phyloP scores from a whole-genome alignment of 768 basidiomycete species.

The Leccinum rimulosum region DNA sequence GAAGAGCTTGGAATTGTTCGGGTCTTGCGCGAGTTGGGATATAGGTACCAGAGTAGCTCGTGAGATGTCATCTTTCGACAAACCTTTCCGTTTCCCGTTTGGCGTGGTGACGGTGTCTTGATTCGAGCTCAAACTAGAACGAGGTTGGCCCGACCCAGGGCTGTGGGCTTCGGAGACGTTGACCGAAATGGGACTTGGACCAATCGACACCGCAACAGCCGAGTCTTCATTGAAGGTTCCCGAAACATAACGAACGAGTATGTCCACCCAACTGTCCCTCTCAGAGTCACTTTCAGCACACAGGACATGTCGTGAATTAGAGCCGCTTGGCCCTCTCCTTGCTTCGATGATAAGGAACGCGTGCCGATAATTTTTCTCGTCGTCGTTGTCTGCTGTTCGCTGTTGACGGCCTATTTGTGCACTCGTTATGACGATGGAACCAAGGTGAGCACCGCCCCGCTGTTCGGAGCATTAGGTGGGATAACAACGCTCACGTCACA shows the following conservation, averaged over 20 bases:
- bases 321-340: slow-evolving; percentile 66
- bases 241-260: slow-evolving; percentile 84
- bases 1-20: slow-evolving; percentile 58
- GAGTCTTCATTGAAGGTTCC: slow-evolving; percentile 78
- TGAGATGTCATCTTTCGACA: slow-evolving; percentile 60
- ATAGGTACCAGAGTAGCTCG: slow-evolving; percentile 54
- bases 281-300: slow-evolving; percentile 96
- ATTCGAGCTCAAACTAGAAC: slow-evolving; percentile 55
- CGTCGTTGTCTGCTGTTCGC: slow-evolving; percentile 56
- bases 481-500: slow-evolving; percentile 2
- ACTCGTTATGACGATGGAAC: slow-evolving; percentile 85
- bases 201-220: slow-evolving; percentile 40
- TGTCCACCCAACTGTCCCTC: slow-evolving; percentile 92
- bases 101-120: slow-evolving; percentile 27
- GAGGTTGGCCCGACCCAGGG: slow-evolving; percentile 41
- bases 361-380: slow-evolving; percentile 93
- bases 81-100: slow-evolving; percentile 38
- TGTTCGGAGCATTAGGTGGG: slow-evolving; percentile 29
- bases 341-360: slow-evolving; percentile 96
- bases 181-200: slow-evolving; percentile 27
- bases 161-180: slow-evolving; percentile 25
- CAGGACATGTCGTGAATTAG: slow-evolving; percentile 82
- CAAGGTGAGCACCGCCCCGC: slow-evolving; percentile 91
- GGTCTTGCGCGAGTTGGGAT: slow-evolving; percentile 54
- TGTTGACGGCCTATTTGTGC: slow-evolving; percentile 98